Conservation (phyloP, 768 basidiomycete species). For the Kondoa malvinella region DNA sequence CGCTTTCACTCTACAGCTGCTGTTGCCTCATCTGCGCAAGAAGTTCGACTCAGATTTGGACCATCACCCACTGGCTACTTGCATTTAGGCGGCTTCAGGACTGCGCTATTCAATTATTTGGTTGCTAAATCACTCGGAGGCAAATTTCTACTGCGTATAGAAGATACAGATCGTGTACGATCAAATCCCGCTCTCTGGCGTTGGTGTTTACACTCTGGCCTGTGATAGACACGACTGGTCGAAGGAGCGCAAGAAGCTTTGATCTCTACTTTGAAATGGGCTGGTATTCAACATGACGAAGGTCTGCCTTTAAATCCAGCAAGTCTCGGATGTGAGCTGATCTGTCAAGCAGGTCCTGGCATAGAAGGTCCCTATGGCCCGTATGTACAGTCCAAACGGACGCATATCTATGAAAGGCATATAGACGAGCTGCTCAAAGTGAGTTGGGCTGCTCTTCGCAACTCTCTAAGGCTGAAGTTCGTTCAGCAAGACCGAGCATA, state of each 20-base stretch:
- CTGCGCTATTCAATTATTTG: slow-evolving; percentile 81
- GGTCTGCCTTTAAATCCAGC: slow-evolving; percentile 39
- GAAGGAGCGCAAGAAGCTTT: slow-evolving; percentile 72
- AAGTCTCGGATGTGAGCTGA: not conserved
- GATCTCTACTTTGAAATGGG: slow-evolving; percentile 62
- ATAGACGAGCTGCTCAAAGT: slow-evolving; percentile 62
- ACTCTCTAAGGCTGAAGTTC: not conserved
- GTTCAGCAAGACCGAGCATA: slow-evolving; percentile 70
- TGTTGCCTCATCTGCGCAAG: not conserved
- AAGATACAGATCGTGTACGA: slow-evolving; percentile 82
- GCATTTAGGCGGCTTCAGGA: slow-evolving; percentile 85
- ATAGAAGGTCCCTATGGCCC: slow-evolving; percentile 57
- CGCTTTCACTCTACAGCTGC: not conserved
- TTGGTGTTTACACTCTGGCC: not conserved
- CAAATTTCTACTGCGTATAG: slow-evolving; percentile 78
- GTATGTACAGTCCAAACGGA: slow-evolving; percentile 81
- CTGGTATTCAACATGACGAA: slow-evolving; percentile 76
- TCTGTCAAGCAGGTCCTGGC: slow-evolving; percentile 47
- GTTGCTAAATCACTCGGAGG: slow-evolving; percentile 66
- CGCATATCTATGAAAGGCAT: slow-evolving; percentile 65
- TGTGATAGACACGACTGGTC: slow-evolving; percentile 52
- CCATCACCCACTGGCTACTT: slow-evolving; percentile 90
- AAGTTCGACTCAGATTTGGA: slow-evolving; percentile 61
- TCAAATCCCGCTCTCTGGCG: not conserved
- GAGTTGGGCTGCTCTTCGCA: slow-evolving; percentile 20